Conservation (phyloP, 805 yeast species). For the Candida bentonensis region DNA sequence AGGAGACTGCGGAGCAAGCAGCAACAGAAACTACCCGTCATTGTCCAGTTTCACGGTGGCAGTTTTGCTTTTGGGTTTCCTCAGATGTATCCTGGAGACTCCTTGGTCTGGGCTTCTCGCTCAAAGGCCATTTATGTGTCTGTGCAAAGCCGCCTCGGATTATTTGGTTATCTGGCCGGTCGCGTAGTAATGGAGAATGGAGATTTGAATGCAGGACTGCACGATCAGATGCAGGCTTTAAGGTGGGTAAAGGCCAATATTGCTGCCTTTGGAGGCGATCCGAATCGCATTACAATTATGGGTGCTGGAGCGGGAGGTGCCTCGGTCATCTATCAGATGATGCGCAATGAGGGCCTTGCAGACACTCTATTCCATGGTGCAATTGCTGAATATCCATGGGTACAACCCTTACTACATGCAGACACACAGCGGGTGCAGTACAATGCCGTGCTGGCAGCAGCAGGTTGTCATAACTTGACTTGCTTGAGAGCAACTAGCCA, state of each 20-base stretch:
- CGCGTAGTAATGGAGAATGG: background rate
- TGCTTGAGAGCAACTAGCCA: background rate
- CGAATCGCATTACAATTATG: slow-evolving; percentile 19
- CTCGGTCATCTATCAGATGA: background rate
- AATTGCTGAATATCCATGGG: background rate
- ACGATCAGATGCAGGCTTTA: slow-evolving; percentile 19
- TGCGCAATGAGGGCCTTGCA: background rate
- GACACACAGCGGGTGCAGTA: background rate
- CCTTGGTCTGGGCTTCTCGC: slow-evolving; percentile 9
- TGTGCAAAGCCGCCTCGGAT: slow-evolving; percentile 11
- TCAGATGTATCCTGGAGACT: slow-evolving; percentile 15
- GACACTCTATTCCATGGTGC: background rate
- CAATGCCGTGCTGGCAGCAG: background rate
- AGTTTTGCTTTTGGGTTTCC: slow-evolving; percentile 18
- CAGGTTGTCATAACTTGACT: background rate
- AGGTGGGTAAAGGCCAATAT: slow-evolving; percentile 21
- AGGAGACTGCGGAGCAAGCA: background rate
- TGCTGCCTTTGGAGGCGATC: slow-evolving; percentile 20
- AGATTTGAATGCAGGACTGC: slow-evolving; percentile 15
- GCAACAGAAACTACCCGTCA: slow-evolving; percentile 13
- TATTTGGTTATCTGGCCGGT: slow-evolving; percentile 10
- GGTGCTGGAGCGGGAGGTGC: slow-evolving; percentile 10
- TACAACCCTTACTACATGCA: background rate
- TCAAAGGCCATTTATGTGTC: slow-evolving; percentile 13
- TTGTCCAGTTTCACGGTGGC: slow-evolving; percentile 26